Evolutionary conservation across 495 filamentous ascomycete species (phyloP).

Genomic region (Penicillium malachiteum): DNA sequence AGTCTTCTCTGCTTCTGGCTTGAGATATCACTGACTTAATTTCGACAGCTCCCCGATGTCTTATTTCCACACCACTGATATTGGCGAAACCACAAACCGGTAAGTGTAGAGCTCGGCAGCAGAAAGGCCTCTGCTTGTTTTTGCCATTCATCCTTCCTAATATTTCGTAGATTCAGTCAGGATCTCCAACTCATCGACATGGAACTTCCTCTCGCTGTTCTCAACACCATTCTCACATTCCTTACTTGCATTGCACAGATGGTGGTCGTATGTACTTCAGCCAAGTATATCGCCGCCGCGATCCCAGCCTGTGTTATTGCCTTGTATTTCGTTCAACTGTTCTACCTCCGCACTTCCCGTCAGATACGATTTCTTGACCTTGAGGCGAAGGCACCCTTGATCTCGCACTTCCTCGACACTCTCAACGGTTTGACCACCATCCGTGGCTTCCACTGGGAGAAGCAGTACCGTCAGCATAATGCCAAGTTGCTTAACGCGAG

Average conservation of each 20-base stretch:
- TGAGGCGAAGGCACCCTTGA: constrained; percentile 50
- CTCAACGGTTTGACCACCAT: constrained; percentile 44
- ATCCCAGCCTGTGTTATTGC: neutral
- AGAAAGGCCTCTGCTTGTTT: no score
- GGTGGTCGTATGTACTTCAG: constrained; percentile 4
- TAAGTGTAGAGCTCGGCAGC: no score
- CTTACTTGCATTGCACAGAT: constrained; percentile 50
- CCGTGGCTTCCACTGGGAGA: constrained; percentile 46
- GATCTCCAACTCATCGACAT: constrained; percentile 62
- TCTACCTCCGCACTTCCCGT: constrained; percentile 58
- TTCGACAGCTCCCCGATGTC: no score
- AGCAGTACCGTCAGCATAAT: constrained; percentile 19
- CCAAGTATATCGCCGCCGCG: no score
- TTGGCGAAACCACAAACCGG: no score
- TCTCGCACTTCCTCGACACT: constrained; percentile 24
- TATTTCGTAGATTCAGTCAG: constrained; percentile 51
- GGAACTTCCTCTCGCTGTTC: constrained; percentile 47
- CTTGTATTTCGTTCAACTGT: constrained; percentile 32
- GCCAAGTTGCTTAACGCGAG: constrained; percentile 28
- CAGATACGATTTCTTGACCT: constrained; percentile 57
- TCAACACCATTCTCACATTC: constrained; percentile 39
- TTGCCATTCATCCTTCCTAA: no score
- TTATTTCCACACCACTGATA: no score
- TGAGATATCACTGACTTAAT: no score
- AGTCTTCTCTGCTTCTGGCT: no score